phyloP scores from a whole-genome alignment of 768 basidiomycete species.

The Hypholoma fasciculare region DNA sequence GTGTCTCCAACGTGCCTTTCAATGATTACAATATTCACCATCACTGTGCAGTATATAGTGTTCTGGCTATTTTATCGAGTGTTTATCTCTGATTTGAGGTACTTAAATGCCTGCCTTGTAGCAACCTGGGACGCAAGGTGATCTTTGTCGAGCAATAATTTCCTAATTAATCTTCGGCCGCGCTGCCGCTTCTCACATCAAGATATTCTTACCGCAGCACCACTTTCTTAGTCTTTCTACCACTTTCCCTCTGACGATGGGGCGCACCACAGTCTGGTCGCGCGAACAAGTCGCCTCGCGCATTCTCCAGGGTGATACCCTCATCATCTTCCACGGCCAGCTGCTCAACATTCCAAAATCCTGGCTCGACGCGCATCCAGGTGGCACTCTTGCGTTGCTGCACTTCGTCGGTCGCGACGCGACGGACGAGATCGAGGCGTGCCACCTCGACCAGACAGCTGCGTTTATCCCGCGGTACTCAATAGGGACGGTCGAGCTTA shows the following conservation, averaged over 20 bases:
- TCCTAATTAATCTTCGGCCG: too few species aligned
- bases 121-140: too few species aligned
- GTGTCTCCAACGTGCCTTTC: too few species aligned
- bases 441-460: constrained; percentile 67
- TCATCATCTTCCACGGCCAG: constrained; percentile 70
- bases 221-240: not conserved
- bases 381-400: constrained; percentile 83
- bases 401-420: constrained; percentile 97
- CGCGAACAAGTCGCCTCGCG: constrained; percentile 60
- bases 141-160: too few species aligned
- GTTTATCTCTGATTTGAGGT: too few species aligned
- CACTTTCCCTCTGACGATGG: constrained; percentile 20
- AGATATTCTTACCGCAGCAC: not conserved
- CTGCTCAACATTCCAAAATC: constrained; percentile 64
- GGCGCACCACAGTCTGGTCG: constrained; percentile 28
- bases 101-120: too few species aligned
- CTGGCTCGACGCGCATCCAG: constrained; percentile 91
- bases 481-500: constrained; percentile 68
- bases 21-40: too few species aligned
- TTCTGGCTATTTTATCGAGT: too few species aligned
- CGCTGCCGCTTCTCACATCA: too few species aligned
- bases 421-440: constrained; percentile 91
- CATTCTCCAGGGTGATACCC: constrained; percentile 73
- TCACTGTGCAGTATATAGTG: too few species aligned
- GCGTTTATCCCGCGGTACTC: constrained; percentile 60